Percentiles rank a stretch among this genome's conserved stretches.
Evolutionary conservation across 129 eudicot genomes (phyloP).

Genomic region (Artemisia annua): DNA sequence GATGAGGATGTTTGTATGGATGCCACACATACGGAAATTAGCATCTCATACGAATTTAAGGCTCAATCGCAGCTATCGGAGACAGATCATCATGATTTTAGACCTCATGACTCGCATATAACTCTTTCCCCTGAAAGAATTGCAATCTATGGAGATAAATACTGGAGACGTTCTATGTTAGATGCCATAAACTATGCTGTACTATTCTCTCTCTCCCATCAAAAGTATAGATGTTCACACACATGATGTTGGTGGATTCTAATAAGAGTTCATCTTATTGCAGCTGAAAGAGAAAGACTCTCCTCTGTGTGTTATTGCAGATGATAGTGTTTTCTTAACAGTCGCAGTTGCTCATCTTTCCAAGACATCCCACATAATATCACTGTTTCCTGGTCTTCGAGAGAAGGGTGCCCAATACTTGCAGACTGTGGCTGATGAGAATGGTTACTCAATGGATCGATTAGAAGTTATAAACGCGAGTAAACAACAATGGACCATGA

Average conservation of each 20-base stretch:
- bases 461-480: too few relatives aligned
- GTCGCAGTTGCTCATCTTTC: slow-evolving; percentile 61
- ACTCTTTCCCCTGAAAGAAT: slow-evolving; percentile 62
- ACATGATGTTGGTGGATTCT: slow-evolving; percentile 18
- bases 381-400: slow-evolving; percentile 71
- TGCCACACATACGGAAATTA: slow-evolving; percentile 73
- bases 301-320: slow-evolving; percentile 68
- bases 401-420: slow-evolving; percentile 55
- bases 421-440: too few relatives aligned
- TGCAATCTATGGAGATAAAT: slow-evolving; percentile 74
- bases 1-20: slow-evolving; percentile 56
- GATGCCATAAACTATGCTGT: slow-evolving; percentile 56
- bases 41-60: slow-evolving; percentile 62
- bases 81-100: slow-evolving; percentile 22
- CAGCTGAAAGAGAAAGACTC: slow-evolving; percentile 58
- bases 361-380: slow-evolving; percentile 50
- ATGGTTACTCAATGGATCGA: too few relatives aligned
- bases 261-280: slow-evolving; percentile 22
- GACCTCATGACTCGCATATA: slow-evolving; percentile 33
- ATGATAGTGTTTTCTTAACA: slow-evolving; percentile 80
- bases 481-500: too few relatives aligned
- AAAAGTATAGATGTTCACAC: not conserved
- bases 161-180: slow-evolving; percentile 60
- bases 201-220: slow-evolving; percentile 17
- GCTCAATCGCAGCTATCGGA: slow-evolving; percentile 36